Evolutionary conservation across 805 yeast genomes (phyloP).

Genomic region (Saccharomycopsis sp.): DNA sequence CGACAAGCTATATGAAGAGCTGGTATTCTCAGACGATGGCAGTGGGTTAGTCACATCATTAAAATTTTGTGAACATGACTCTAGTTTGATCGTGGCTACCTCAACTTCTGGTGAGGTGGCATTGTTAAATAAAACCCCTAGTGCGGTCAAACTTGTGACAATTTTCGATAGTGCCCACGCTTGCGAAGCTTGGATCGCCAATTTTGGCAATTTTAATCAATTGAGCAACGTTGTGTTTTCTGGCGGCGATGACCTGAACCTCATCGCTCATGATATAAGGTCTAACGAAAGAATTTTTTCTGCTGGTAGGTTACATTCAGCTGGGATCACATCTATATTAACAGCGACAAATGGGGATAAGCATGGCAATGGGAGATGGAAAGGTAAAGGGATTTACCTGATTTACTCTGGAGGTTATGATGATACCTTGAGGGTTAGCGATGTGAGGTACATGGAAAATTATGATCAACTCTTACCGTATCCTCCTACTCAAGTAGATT

Average conservation of each 20-base stretch:
- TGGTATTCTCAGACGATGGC: conserved; percentile 6
- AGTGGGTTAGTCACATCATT: conserved; percentile 13
- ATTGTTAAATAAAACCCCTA: background rate
- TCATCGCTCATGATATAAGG: conserved; percentile 69
- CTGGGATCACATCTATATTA: conserved; percentile 85
- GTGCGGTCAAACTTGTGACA: background rate
- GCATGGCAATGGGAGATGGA: conserved; percentile 35
- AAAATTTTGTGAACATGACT: conserved; percentile 10
- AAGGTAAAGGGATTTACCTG: conserved; percentile 35
- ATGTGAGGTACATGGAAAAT: conserved; percentile 49
- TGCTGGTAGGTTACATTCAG: conserved; percentile 61
- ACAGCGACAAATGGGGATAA: conserved; percentile 37
- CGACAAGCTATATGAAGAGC: background rate
- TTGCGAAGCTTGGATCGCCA: conserved; percentile 18
- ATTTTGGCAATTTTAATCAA: conserved; percentile 15
- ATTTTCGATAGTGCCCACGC: conserved; percentile 3
- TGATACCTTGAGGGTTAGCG: conserved; percentile 64
- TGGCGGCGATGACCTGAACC: conserved; percentile 84
- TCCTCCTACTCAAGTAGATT: conserved; percentile 35
- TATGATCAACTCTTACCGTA: conserved; percentile 23
- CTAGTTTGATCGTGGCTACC: conserved; percentile 7
- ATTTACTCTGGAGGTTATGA: conserved; percentile 92
- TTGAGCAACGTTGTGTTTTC: conserved; percentile 52
- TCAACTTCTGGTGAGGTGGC: conserved; percentile 14
- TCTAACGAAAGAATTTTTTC: conserved; percentile 31